phyloP scores from a whole-genome alignment of 768 basidiomycete genomes.

The Russula emetica region DNA sequence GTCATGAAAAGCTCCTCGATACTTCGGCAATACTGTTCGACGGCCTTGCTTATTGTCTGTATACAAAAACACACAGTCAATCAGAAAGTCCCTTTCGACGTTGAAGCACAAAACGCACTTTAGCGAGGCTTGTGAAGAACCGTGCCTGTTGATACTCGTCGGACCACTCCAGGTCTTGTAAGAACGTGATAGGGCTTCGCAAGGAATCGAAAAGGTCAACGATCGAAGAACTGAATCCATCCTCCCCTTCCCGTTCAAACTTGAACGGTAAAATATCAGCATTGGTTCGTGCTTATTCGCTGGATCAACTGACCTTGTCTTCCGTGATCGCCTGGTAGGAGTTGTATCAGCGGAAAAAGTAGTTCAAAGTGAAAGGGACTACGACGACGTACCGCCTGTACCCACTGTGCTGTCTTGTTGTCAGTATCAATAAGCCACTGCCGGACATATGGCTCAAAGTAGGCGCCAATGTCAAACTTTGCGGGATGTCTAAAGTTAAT shows the following conservation, averaged over 20 bases:
- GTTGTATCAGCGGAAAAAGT: conserved; percentile 3
- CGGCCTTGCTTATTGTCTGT: conserved; percentile 84
- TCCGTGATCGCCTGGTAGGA: conserved; percentile 64
- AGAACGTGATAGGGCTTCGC: conserved; percentile 81
- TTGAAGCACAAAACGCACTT: conserved; percentile 48
- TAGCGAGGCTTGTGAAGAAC: conserved; percentile 85
- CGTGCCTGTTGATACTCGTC: conserved; percentile 84
- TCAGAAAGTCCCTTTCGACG: neutral
- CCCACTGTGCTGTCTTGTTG: conserved; percentile 90
- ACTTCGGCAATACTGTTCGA: conserved; percentile 86
- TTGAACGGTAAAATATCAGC: conserved; percentile 30
- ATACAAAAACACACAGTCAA: neutral
- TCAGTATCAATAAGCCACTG: conserved; percentile 90
- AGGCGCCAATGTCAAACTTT: conserved; percentile 64
- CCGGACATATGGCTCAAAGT: conserved; percentile 84
- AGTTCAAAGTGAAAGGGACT: neutral
- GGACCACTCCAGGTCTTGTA: conserved; percentile 89
- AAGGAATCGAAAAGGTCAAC: conserved; percentile 94
- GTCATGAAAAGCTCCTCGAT: conserved; percentile 86
- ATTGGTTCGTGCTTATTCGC: neutral
- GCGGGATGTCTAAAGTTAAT: conserved; percentile 45
- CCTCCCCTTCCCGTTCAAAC: conserved; percentile 74
- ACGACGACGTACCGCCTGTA: conserved; percentile 64
- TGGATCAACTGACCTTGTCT: conserved; percentile 55
- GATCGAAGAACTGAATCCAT: conserved; percentile 94